Base-by-base conservation (phyloP, 1,139 yeast species). In the Scheffersomyces quercinus region DNA sequence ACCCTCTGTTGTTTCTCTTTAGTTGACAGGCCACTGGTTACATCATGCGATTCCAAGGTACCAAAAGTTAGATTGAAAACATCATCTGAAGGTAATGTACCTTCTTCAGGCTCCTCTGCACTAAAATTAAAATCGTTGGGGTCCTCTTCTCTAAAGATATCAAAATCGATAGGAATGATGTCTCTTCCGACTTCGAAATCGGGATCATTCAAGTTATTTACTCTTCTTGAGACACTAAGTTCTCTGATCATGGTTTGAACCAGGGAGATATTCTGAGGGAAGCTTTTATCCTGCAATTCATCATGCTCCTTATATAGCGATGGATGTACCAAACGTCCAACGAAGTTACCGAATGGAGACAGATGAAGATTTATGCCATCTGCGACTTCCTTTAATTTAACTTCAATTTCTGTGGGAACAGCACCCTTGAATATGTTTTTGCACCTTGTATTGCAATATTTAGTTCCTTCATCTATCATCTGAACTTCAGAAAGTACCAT, bases 41-140 rank as follows among this genome's bases (percentile, higher is more conserved):
- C 26, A 6, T 20, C 26, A 6, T 20, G 35, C 15, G 35, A 31
- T 31, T 50, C 50, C 9, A 49, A 20, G 11, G 41, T 52, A 1
- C 50, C 47, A 26, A 53, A 50, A 1, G 53, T 43, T 6, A 53
- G 24, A 12, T 49, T 46, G 28, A 51, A 47, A 6, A 53, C 37
- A 3, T 47, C 48, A 15, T 50, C 50, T 7, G 35, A 31, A 31
- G n/a, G 16, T 13, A n/a, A 8, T 6, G 20, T 10, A 10, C 10
- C 11, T 6, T 31, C n/a, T 7, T 15, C 35, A 7, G n/a, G n/a
- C 20, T 15, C 35, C 35, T 31, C 35, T 7, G 15, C 12, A 10
- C 20, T 20, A 14, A 14, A 13, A 5, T 31, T 8, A 20, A 31
- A 14, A 11, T 31, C 24, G n/a, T 31, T 31, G 6, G 20, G n/a